Percentiles rank a stretch among this genome's conserved stretches.
Conservation (phyloP, 495 filamentous ascomycete species). For the Aspergillus incahuasiensis region DNA sequence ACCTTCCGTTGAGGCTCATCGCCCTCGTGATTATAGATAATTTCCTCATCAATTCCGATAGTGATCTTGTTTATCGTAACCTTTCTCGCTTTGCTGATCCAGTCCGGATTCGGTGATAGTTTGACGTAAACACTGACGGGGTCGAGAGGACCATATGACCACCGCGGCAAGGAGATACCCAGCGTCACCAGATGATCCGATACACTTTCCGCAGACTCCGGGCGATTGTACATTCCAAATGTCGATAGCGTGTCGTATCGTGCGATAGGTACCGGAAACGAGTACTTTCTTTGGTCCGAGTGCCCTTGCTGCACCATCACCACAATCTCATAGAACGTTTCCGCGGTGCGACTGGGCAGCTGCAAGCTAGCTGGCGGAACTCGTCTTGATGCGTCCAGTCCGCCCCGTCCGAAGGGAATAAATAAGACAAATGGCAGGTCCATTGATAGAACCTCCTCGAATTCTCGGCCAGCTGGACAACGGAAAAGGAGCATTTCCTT, state of each 20-base stretch:
- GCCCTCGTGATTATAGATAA: slow-evolving; percentile 96
- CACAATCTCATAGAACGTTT: slow-evolving; percentile 95
- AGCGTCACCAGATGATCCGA: slow-evolving; percentile 89
- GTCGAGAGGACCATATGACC: slow-evolving; percentile 95
- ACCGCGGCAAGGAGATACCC: slow-evolving; percentile 83
- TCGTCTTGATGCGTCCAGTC: slow-evolving; percentile 78
- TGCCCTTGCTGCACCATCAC: slow-evolving; percentile 91
- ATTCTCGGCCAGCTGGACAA: slow-evolving; percentile 75
- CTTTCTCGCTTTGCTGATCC: slow-evolving; percentile 80
- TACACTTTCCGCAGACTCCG: slow-evolving; percentile 77
- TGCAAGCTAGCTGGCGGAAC: slow-evolving; percentile 92
- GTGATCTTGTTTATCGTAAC: slow-evolving; percentile 94
- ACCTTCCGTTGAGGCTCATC: slow-evolving; percentile 90
- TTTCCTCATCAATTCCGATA: slow-evolving; percentile 92
- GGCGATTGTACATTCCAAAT: slow-evolving; percentile 99
- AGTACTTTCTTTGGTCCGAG: slow-evolving; percentile 78
- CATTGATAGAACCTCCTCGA: slow-evolving; percentile 90
- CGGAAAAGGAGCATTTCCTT: slow-evolving; percentile 92
- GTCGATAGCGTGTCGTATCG: slow-evolving; percentile 96
- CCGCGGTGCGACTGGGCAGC: slow-evolving; percentile 83
- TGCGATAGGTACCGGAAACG: slow-evolving; percentile 84
- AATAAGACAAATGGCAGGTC: slow-evolving; percentile 95
- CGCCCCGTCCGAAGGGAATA: slow-evolving; percentile 88
- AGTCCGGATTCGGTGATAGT: slow-evolving; percentile 84
- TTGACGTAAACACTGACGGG: slow-evolving; percentile 95